Conservation (phyloP, 768 basidiomycete genomes). For the Collybia sp. region DNA sequence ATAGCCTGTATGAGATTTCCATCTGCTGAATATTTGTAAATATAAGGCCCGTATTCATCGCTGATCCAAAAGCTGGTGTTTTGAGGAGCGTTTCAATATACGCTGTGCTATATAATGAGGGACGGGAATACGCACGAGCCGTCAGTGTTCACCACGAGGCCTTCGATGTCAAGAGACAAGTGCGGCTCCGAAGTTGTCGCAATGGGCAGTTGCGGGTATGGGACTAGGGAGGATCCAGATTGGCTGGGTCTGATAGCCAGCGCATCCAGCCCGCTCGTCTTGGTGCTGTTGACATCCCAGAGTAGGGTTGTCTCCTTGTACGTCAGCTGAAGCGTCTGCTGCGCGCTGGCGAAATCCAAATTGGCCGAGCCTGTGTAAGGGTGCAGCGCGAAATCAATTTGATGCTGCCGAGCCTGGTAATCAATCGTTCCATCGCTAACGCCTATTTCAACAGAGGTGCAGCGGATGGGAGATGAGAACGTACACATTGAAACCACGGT, state of each 20-base stretch:
- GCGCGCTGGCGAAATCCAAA: conserved; percentile 44
- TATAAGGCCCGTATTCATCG: conserved; percentile 69
- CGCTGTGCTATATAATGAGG: no score
- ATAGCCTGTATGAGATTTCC: conserved; percentile 53
- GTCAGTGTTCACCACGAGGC: conserved; percentile 50
- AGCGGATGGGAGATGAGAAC: conserved; percentile 8
- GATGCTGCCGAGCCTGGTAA: conserved; percentile 57
- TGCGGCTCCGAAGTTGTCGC: conserved; percentile 35
- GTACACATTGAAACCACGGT: conserved; percentile 56
- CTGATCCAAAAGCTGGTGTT: conserved; percentile 51
- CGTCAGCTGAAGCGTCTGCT: conserved; percentile 43
- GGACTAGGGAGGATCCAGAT: conserved; percentile 19
- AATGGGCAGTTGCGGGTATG: conserved; percentile 44
- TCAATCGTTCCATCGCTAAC: conserved; percentile 48
- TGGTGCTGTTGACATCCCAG: conserved; percentile 37
- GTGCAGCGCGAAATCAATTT: conserved; percentile 49
- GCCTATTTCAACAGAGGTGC: neutral
- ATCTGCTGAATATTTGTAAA: conserved; percentile 44
- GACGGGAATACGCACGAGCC: conserved; percentile 39
- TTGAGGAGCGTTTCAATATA: no score
- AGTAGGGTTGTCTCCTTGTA: conserved; percentile 48
- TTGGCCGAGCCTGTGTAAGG: conserved; percentile 47
- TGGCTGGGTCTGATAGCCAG: conserved; percentile 37
- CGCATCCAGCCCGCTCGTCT: conserved; percentile 55
- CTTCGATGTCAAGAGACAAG: conserved; percentile 54